phyloP scores from a whole-genome alignment of 2,329 filamentous ascomycete genomes.

The Metarhizium guizhouense region DNA sequence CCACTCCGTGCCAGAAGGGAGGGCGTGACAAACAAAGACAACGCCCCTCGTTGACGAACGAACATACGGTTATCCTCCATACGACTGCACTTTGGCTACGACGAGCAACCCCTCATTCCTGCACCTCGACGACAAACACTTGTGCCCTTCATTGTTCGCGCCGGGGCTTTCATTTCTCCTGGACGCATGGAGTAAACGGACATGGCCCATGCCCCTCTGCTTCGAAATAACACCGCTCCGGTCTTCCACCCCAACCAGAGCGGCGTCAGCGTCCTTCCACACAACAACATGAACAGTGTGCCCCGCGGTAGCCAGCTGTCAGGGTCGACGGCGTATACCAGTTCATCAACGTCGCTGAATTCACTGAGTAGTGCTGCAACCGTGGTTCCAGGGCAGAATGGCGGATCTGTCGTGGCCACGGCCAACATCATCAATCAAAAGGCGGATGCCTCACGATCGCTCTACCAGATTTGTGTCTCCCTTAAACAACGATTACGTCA shows the following conservation, averaged over 20 bases:
- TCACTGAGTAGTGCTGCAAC: slow-evolving; percentile 38
- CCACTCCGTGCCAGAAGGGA: slow-evolving; percentile 7
- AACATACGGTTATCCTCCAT: not conserved
- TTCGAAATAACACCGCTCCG: slow-evolving; percentile 51
- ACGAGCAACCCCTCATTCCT: not conserved
- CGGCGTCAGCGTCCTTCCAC: slow-evolving; percentile 32
- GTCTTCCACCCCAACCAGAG: slow-evolving; percentile 41
- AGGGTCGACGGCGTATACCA: slow-evolving; percentile 47
- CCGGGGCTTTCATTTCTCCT: not conserved
- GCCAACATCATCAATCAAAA: slow-evolving; percentile 96
- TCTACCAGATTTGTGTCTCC: slow-evolving; percentile 91
- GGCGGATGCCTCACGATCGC: slow-evolving; percentile 80
- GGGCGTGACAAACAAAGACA: slow-evolving; percentile 4
- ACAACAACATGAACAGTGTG: slow-evolving; percentile 41
- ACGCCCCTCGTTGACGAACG: slow-evolving; percentile 3
- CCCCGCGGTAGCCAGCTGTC: slow-evolving; percentile 54
- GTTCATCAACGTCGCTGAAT: slow-evolving; percentile 42
- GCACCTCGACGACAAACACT: not conserved
- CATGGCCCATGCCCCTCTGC: slow-evolving; percentile 52
- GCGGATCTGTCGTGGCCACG: slow-evolving; percentile 63
- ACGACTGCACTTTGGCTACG: slow-evolving; percentile 1
- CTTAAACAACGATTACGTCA: slow-evolving; percentile 72
- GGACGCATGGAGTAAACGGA: slow-evolving; percentile 35
- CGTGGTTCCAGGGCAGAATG: slow-evolving; percentile 31
- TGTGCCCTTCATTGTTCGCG: not conserved